Percentiles rank a stretch among this genome's conserved stretches.
phyloP scores from a whole-genome alignment of 2,329 filamentous ascomycete species.

The Colletotrichum acutatum region DNA sequence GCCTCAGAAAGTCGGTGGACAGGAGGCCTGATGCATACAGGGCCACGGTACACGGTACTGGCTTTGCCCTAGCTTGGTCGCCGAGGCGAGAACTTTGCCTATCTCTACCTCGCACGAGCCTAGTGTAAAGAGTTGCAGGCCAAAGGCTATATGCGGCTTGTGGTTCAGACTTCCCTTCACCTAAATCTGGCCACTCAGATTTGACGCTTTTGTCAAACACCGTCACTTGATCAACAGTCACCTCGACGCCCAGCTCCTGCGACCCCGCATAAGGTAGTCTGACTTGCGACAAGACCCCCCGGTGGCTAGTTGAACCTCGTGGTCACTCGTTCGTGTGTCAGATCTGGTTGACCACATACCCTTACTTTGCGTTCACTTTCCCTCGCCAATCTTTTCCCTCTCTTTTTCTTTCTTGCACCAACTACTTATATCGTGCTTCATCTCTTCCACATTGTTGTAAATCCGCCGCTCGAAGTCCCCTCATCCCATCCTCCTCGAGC shows the following conservation, averaged over 20 bases:
- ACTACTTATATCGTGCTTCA: neutral
- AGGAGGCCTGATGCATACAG: neutral
- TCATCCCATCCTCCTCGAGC: constrained; percentile 2
- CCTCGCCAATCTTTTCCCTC: neutral
- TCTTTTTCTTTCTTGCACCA: neutral
- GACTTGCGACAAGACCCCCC: constrained; percentile 22
- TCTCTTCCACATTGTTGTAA: neutral
- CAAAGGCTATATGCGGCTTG: constrained; percentile 25
- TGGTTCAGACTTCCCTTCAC: constrained; percentile 16
- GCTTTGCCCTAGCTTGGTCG: constrained; percentile 24
- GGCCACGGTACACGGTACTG: neutral
- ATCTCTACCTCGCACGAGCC: constrained; percentile 31
- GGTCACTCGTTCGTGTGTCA: constrained; percentile 27
- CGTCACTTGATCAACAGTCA: constrained; percentile 31
- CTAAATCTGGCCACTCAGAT: constrained; percentile 27
- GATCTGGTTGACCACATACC: constrained; percentile 28
- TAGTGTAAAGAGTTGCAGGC: constrained; percentile 21
- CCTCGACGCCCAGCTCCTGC: constrained; percentile 12
- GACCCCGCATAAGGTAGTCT: constrained; percentile 29
- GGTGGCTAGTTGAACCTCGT: constrained; percentile 27
- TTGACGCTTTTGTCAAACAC: constrained; percentile 24
- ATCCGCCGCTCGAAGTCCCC: neutral
- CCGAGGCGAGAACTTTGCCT: constrained; percentile 30
- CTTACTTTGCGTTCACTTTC: neutral
- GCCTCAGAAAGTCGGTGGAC: neutral